These are phyloP conservation scores for Penicillium paxilli DNA, from an alignment of 495 filamentous ascomycete species.

Conservation along the genomic window DNA sequence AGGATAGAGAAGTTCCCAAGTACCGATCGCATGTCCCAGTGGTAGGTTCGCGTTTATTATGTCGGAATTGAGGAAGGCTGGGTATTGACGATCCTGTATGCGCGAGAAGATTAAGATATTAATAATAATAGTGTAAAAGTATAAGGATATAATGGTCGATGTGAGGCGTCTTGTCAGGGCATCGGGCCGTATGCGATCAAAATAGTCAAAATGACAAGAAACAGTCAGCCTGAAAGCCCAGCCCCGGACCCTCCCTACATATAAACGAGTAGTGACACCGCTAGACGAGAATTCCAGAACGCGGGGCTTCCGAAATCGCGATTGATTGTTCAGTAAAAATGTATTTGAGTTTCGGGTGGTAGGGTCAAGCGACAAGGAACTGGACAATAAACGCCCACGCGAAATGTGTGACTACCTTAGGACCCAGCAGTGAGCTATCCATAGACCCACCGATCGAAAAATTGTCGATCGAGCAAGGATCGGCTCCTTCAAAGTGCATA, in stretches of 20 bases:
- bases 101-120: no score
- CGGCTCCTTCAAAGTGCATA: conserved; percentile 12
- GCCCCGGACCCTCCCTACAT: conserved; percentile 13
- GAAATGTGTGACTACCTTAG: conserved; percentile 2
- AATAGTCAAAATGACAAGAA: conserved; percentile 2
- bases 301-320: conserved; percentile 3
- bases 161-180: conserved; percentile 1
- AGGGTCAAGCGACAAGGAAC: conserved; percentile 9
- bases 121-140: neutral
- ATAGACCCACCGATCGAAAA: conserved; percentile 16
- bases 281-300: conserved; percentile 15
- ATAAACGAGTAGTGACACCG: conserved; percentile 11
- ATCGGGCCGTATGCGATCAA: conserved; percentile 6
- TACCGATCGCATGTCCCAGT: neutral
- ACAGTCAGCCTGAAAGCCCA: neutral
- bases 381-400: conserved; percentile 18
- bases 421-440: conserved; percentile 1
- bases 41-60: neutral
- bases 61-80: neutral
- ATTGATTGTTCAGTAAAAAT: conserved; percentile 6
- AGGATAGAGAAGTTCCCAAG: neutral
- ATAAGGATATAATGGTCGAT: neutral
- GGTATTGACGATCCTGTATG: neutral
- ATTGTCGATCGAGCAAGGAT: conserved; percentile 25
- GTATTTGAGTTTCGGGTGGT: conserved; percentile 14